Percentiles rank a stretch among this genome's conserved stretches.
These are phyloP conservation scores for Jaminaea rosea DNA, from an alignment of 1,284 basidiomycete genomes.

Conservation along the genomic window DNA sequence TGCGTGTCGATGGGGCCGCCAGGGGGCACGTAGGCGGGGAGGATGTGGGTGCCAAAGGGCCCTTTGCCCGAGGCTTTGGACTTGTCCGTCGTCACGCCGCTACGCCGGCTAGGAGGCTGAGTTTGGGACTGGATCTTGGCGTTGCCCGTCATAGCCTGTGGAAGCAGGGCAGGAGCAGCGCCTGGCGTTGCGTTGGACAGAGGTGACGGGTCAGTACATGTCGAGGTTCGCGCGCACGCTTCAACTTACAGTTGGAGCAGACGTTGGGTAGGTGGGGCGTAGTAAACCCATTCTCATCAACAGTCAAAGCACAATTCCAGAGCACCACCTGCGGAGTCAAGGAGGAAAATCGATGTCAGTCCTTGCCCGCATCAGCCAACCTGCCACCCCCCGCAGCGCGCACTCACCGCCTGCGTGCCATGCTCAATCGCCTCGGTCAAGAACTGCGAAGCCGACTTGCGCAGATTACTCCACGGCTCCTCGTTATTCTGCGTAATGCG, in stretches of 20 bases:
- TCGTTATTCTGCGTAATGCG: constrained; percentile 20
- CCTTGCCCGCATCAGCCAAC: too few relatives aligned
- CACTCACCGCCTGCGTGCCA: constrained; percentile 6
- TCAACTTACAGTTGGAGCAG: constrained; percentile 24
- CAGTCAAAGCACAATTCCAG: constrained; percentile 27
- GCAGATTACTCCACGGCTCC: constrained; percentile 33
- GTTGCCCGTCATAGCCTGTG: neutral
- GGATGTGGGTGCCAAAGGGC: too few relatives aligned
- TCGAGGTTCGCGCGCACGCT: too few relatives aligned
- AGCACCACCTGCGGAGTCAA: too few relatives aligned
- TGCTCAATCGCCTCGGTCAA: constrained; percentile 24
- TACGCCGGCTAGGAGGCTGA: neutral
- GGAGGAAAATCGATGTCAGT: too few relatives aligned
- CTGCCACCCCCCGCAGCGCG: too few relatives aligned
- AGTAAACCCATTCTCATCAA: constrained; percentile 27
- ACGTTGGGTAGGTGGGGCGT: constrained; percentile 21
- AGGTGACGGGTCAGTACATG: too few relatives aligned
- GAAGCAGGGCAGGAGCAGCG: too few relatives aligned
- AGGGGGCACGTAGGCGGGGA: neutral
- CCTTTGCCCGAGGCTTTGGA: too few relatives aligned
- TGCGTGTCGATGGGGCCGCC: constrained; percentile 1
- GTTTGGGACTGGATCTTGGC: constrained; percentile 1
- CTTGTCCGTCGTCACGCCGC: too few relatives aligned
- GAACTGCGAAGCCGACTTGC: constrained; percentile 16
- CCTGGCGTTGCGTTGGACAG: too few relatives aligned